These are phyloP conservation scores for Cyberlindnera xishuangbannaensis DNA, from an alignment of 805 yeast genomes.

Conservation along the genomic window DNA sequence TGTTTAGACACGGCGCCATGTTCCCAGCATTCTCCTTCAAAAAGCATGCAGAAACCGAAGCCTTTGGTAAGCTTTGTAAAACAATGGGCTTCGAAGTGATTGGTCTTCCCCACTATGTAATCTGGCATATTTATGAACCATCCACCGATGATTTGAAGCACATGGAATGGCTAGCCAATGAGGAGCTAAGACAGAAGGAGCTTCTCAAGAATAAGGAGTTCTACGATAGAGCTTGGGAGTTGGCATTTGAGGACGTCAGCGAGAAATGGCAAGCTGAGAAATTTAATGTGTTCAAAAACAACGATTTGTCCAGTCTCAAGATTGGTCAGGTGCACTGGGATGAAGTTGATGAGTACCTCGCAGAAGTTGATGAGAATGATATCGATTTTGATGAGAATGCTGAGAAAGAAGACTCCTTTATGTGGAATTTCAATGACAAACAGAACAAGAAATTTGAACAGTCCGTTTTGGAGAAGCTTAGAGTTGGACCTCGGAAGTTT, in stretches of 20 bases:
- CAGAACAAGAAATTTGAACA: conserved; percentile 20
- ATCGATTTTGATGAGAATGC: conserved; percentile 6
- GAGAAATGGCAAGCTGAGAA: conserved; percentile 71
- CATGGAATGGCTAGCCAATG: conserved; percentile 86
- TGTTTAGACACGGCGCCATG: conserved; percentile 83
- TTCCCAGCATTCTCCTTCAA: conserved; percentile 96
- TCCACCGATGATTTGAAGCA: conserved; percentile 83
- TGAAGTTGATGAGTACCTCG: conserved; percentile 42
- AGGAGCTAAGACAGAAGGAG: conserved; percentile 60
- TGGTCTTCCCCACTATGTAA: conserved; percentile 91
- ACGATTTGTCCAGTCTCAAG: conserved; percentile 51
- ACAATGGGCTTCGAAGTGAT: conserved; percentile 82
- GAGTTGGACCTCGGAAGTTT: conserved; percentile 15
- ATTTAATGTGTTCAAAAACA: conserved; percentile 65
- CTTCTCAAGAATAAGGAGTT: conserved; percentile 58
- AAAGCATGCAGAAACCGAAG: conserved; percentile 97
- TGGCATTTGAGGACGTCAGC: conserved; percentile 73
- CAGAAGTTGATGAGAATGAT: conserved; percentile 21
- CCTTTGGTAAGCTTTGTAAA: conserved; percentile 85
- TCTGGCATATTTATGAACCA: conserved; percentile 97
- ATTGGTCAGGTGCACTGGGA: conserved; percentile 62
- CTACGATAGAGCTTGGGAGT: conserved; percentile 66
- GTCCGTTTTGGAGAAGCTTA: conserved; percentile 16
- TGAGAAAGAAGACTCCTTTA: conserved; percentile 17
- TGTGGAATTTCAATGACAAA: conserved; percentile 15